Evolutionary conservation across 2,329 filamentous ascomycete species (phyloP).

Genomic region (Sporothrix brasiliensis): DNA sequence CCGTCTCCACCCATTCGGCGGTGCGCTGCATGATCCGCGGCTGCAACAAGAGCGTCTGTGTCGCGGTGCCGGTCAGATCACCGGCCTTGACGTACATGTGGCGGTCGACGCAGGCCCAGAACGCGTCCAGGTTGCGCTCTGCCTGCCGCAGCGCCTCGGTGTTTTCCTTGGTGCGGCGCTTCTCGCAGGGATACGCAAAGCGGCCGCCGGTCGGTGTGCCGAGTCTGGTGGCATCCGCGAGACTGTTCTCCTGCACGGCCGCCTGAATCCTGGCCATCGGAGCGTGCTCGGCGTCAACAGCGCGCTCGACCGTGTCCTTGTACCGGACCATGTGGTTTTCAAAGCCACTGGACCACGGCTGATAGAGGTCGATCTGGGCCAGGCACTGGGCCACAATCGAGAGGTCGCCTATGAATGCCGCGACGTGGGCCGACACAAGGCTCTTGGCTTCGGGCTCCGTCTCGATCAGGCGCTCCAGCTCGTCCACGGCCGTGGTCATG

Average conservation of each 20-base stretch:
- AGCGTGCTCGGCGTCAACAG: not conserved
- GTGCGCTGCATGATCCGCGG: slow-evolving; percentile 4
- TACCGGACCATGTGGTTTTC: not conserved
- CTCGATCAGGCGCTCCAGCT: slow-evolving; percentile 4
- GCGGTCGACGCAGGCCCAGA: slow-evolving; percentile 49
- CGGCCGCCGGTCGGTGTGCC: slow-evolving; percentile 45
- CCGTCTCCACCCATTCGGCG: not conserved
- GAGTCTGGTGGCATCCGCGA: slow-evolving; percentile 35
- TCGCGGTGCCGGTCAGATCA: not conserved
- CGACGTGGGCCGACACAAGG: not conserved
- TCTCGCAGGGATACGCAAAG: slow-evolving; percentile 51
- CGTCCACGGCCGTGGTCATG: slow-evolving; percentile 41
- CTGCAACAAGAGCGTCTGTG: not conserved
- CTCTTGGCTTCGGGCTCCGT: not conserved
- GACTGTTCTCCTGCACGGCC: slow-evolving; percentile 6
- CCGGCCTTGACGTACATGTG: slow-evolving; percentile 31
- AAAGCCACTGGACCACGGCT: not conserved
- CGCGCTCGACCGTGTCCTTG: not conserved
- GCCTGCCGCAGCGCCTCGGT: slow-evolving; percentile 50
- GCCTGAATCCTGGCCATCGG: not conserved
- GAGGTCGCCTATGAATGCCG: not conserved
- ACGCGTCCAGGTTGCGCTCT: slow-evolving; percentile 52
- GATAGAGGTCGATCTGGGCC: not conserved
- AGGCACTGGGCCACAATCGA: not conserved
- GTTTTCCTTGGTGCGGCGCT: slow-evolving; percentile 51